Evolutionary conservation across 768 basidiomycete genomes (phyloP), one percentile per base, ranked within the genome.

Genomic region (Tylopilus subfusipes): DNA sequence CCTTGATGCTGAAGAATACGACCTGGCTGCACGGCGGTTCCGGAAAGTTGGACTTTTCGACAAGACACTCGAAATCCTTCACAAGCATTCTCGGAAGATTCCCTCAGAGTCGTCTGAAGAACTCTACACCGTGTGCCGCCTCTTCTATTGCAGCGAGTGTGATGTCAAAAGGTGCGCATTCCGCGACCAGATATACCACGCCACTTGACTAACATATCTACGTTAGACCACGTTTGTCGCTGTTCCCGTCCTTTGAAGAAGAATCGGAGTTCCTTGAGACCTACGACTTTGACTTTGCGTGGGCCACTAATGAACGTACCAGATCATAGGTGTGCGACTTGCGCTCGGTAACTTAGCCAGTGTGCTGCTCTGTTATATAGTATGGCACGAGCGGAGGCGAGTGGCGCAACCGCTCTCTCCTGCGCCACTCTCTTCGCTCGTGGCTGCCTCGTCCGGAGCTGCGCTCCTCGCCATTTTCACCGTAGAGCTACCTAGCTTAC

Each of bases 261-360:
- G 73, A 74, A 19, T 57, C 84, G n/a, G 76, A 78, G 34, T 88
- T 82, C 54, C 72, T 83, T 18, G 78, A 84, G 50, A 75, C 81
- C 5, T 75, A 75, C 42, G 78, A 78, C 33, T 66, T 88, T 7
- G 79, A 82, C 57, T 54, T 73, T 13, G 76, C 80, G 8, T 80
- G 73, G 8, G 78, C 78, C 0, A 64, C 68, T n/a, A n/a, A n/a
- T n/a, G n/a, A n/a, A n/a, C n/a, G n/a, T n/a, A n/a, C n/a, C n/a
- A n/a, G n/a, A n/a, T n/a, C n/a, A n/a, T n/a, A n/a, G n/a, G n/a
- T n/a, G n/a, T n/a, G n/a, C n/a, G n/a, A n/a, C n/a, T n/a, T n/a
- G n/a, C n/a, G n/a, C n/a, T n/a, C n/a, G n/a, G n/a, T n/a, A n/a
- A n/a, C n/a, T n/a, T n/a, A n/a, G n/a, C n/a, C n/a, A n/a, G n/a